Evolutionary conservation across 495 filamentous ascomycete species (phyloP).

Genomic region (Penicillium canariense): DNA sequence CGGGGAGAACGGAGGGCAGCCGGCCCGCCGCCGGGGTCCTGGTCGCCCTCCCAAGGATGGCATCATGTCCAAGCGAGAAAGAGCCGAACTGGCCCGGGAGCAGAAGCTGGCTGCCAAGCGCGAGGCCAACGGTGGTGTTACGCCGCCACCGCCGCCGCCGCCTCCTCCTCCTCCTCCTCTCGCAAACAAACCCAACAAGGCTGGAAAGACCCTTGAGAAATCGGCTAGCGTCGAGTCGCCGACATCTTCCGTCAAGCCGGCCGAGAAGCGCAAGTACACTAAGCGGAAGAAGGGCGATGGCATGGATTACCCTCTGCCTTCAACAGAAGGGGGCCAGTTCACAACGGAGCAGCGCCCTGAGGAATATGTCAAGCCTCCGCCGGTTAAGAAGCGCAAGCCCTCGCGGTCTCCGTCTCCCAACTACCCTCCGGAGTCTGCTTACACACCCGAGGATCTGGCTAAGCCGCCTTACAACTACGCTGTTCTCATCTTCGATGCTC

Average conservation of each 20-base stretch:
- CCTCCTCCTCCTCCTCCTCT: no score
- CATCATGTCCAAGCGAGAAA: constrained; percentile 85
- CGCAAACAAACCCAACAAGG: constrained; percentile 47
- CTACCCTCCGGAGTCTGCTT: constrained; percentile 70
- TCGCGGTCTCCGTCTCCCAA: constrained; percentile 69
- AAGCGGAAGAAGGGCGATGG: constrained; percentile 65
- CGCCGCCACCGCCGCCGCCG: constrained; percentile 42
- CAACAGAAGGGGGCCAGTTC: constrained; percentile 47
- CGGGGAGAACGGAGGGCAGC: constrained; percentile 39
- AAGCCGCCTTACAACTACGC: constrained; percentile 88
- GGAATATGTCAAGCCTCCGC: constrained; percentile 44
- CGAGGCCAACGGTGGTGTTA: constrained; percentile 45
- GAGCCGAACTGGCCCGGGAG: constrained; percentile 63
- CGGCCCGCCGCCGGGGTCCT: constrained; percentile 73
- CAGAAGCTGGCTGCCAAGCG: constrained; percentile 50
- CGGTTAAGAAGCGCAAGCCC: constrained; percentile 53
- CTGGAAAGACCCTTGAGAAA: constrained; percentile 49
- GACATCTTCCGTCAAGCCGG: constrained; percentile 44
- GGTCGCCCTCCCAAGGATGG: constrained; percentile 90
- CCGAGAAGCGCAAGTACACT: constrained; percentile 75
- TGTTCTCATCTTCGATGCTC: constrained; percentile 83
- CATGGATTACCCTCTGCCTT: constrained; percentile 44
- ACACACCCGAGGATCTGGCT: constrained; percentile 78
- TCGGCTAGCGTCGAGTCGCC: constrained; percentile 52
- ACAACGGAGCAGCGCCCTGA: constrained; percentile 41